These are phyloP conservation scores for Aspergillus sclerotialis DNA, from an alignment of 2,329 filamentous ascomycete species.

Conservation along the genomic window DNA sequence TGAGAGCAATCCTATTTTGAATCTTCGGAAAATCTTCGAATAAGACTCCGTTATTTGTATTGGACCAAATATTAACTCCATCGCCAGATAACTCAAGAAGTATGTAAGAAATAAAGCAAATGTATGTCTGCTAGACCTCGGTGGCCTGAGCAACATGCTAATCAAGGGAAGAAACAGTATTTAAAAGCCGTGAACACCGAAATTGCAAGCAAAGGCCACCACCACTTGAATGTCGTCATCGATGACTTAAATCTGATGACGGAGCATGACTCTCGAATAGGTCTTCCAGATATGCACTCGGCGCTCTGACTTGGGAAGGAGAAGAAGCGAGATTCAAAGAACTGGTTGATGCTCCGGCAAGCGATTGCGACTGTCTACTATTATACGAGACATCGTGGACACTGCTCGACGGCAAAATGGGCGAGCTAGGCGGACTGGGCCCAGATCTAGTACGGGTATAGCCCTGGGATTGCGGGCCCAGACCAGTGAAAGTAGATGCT, in stretches of 20 bases:
- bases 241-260: neutral
- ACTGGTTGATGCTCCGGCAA: conserved; percentile 43
- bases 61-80: too few species aligned
- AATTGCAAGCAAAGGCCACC: neutral
- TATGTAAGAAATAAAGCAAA: neutral
- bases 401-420: conserved; percentile 45
- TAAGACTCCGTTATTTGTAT: too few species aligned
- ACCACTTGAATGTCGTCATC: neutral
- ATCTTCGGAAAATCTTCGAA: too few species aligned
- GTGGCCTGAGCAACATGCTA: neutral
- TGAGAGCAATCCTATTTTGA: too few species aligned
- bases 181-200: neutral
- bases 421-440: conserved; percentile 60
- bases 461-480: conserved; percentile 53
- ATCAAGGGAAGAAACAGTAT: neutral
- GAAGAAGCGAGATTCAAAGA: conserved; percentile 57
- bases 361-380: conserved; percentile 18
- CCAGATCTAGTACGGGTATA: conserved; percentile 44
- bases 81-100: neutral
- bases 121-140: neutral
- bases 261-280: conserved; percentile 65
- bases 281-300: conserved; percentile 85
- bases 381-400: conserved; percentile 23
- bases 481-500: conserved; percentile 54
- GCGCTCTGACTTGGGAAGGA: conserved; percentile 64